phyloP scores from a whole-genome alignment of 2,329 filamentous ascomycete species.

The Botrytis sinoallii region DNA sequence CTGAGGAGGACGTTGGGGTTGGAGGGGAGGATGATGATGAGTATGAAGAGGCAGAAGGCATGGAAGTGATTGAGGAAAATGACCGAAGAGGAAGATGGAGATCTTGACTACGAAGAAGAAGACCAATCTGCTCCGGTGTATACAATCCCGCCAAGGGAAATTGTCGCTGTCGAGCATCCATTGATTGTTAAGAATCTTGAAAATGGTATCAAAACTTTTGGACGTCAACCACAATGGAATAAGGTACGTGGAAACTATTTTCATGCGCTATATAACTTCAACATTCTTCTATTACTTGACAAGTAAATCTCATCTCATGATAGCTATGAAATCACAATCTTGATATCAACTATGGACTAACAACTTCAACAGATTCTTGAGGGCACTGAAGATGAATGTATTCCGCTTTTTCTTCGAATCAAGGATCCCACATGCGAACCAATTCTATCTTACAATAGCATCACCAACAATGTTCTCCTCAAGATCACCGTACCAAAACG shows the following conservation, averaged over 20 bases:
- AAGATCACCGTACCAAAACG: slow-evolving; percentile 83
- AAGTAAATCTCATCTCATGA: slow-evolving; percentile 23
- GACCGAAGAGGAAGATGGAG: slow-evolving; percentile 1
- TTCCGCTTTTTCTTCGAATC: slow-evolving; percentile 73
- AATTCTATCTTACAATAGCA: slow-evolving; percentile 70
- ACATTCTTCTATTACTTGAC: background rate
- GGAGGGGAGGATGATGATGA: background rate
- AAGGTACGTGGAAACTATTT: slow-evolving; percentile 31
- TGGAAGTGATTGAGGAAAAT: slow-evolving; percentile 1
- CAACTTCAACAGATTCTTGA: slow-evolving; percentile 43
- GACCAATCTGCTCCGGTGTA: slow-evolving; percentile 44
- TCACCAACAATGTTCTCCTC: slow-evolving; percentile 79
- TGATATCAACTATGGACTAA: background rate
- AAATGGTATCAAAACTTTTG: slow-evolving; percentile 60
- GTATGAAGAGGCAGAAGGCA: background rate
- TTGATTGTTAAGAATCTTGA: slow-evolving; percentile 63
- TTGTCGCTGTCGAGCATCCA: slow-evolving; percentile 65
- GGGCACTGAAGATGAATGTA: slow-evolving; percentile 45
- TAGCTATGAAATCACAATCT: background rate
- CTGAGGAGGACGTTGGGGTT: background rate
- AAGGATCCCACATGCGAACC: slow-evolving; percentile 77
- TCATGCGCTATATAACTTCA: too few species aligned
- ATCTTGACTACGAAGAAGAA: slow-evolving; percentile 12
- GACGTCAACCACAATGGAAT: slow-evolving; percentile 37
- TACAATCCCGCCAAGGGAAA: slow-evolving; percentile 48